Evolutionary conservation across 768 basidiomycete genomes (phyloP), one percentile per base, ranked within the genome.

Genomic region (Ramaria rubella): DNA sequence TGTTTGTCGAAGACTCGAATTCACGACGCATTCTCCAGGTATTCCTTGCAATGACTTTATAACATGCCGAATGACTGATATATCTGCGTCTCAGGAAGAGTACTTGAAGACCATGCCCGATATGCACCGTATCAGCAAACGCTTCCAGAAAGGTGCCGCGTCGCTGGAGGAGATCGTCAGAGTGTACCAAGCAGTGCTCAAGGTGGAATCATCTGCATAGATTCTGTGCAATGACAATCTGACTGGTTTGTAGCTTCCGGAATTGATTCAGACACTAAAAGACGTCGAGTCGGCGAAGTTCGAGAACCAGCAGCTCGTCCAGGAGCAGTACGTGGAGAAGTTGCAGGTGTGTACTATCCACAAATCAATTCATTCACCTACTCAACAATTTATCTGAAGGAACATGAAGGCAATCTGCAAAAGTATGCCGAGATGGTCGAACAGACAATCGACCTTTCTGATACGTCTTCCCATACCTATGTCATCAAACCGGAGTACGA

Each of bases 391-490:
- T 46, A 42, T n/a, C 8, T 36, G n/a, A 62, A 94, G 92, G 77
- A 84, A 60, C 78, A 81, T 60, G 71, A 80, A 17, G 69, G 67
- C 0, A 83, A 74, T 50, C 79, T 98, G 4, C 76, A 75, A 12
- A 90, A 90, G 65, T 95, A 94, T 63, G 76, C 80, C 2, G 90
- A 94, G 59, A 94, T 98, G 90, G 94, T 98, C 2, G 93, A 98
- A 68, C 85, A 90, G 59, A 98, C 96, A 0, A 81, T 99, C 42
- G 96, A 99, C 64, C 81, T 97, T 17, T 82, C 85, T 21, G 83
- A 94, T 57, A 78, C 96, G 5, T 85, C 89, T 29, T 78, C 79
- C 14, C 92, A 97, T 69, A 88, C 87, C 62, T 93, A 87, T 64
- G 85, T 93, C 17, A 94, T 99, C 65, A 92, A 90, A 64, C 85